Conservation (phyloP, 305 asterid species). For the Solanum hybrid region DNA sequence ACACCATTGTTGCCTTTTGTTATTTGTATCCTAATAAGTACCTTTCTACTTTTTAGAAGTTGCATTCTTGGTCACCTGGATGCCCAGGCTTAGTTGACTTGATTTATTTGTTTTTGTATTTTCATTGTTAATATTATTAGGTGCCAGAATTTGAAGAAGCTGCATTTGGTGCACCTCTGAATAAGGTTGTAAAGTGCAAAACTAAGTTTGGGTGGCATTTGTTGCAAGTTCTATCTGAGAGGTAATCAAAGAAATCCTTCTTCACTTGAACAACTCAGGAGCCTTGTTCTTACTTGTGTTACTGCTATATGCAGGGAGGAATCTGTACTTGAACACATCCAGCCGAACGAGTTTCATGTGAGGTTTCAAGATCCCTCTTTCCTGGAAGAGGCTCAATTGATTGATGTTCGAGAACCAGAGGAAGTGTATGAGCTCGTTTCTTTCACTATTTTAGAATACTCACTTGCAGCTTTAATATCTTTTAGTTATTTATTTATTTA, state of each 20-base stretch:
- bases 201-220: slow-evolving; percentile 93
- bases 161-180: slow-evolving; percentile 69
- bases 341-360: slow-evolving; percentile 58
- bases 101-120: slow-evolving; percentile 6
- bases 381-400: slow-evolving; percentile 68
- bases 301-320: slow-evolving; percentile 47
- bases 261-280: slow-evolving; percentile 2
- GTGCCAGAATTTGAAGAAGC: slow-evolving; percentile 96
- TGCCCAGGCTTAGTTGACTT: slow-evolving; percentile 1
- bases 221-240: slow-evolving; percentile 87
- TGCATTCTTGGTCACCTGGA: background rate
- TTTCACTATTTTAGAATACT: background rate
- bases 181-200: slow-evolving; percentile 69
- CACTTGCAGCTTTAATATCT: background rate
- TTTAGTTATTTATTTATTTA: background rate
- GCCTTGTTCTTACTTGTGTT: slow-evolving; percentile 16
- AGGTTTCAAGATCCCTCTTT: slow-evolving; percentile 80
- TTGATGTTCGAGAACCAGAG: slow-evolving; percentile 96
- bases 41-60: background rate
- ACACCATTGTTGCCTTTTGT: background rate
- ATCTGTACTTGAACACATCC: slow-evolving; percentile 58
- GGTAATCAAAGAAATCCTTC: slow-evolving; percentile 30
- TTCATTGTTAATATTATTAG: slow-evolving; percentile 33
- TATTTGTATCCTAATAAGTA: background rate
- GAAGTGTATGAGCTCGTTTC: slow-evolving; percentile 67